These are phyloP conservation scores for Fomitopsis betulina DNA, from an alignment of 1,284 basidiomycete genomes.

Conservation along the genomic window DNA sequence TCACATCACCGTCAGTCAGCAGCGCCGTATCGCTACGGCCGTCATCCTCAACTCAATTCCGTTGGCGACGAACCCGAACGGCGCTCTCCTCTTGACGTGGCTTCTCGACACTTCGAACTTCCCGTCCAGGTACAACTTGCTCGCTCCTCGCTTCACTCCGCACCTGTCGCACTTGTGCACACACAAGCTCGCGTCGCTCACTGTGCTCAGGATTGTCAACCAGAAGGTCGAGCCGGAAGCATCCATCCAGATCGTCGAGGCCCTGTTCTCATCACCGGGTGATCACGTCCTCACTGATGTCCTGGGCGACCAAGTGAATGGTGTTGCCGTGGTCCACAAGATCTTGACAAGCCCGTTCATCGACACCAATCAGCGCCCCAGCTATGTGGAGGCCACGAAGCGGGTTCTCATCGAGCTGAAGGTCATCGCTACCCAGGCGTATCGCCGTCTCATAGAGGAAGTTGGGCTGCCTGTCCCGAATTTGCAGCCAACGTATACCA, in stretches of 20 bases:
- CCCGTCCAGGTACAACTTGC: constrained; percentile 86
- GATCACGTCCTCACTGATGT: constrained; percentile 93
- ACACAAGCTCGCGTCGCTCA: constrained; percentile 94
- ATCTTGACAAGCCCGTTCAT: constrained; percentile 85
- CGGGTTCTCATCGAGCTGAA: constrained; percentile 85
- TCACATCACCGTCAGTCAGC: constrained; percentile 81
- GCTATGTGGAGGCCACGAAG: constrained; percentile 82
- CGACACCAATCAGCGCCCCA: constrained; percentile 62
- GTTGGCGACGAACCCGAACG: constrained; percentile 96
- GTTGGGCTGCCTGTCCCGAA: constrained; percentile 88
- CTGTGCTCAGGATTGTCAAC: constrained; percentile 89
- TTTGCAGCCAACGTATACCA: constrained; percentile 73
- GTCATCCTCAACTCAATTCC: constrained; percentile 97
- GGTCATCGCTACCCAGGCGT: constrained; percentile 89
- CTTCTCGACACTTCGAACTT: constrained; percentile 92
- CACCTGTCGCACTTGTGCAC: constrained; percentile 96
- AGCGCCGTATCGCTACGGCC: constrained; percentile 92
- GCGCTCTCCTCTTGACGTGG: constrained; percentile 94
- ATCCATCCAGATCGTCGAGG: constrained; percentile 78
- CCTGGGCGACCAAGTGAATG: constrained; percentile 92
- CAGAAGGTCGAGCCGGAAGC: constrained; percentile 87
- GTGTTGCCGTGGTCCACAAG: constrained; percentile 91
- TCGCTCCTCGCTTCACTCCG: constrained; percentile 93
- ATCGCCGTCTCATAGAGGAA: constrained; percentile 89
- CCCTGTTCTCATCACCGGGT: constrained; percentile 79